These are phyloP conservation scores for Myriosclerotinia scirpicola DNA, from an alignment of 2,329 filamentous ascomycete genomes.

Conservation along the genomic window DNA sequence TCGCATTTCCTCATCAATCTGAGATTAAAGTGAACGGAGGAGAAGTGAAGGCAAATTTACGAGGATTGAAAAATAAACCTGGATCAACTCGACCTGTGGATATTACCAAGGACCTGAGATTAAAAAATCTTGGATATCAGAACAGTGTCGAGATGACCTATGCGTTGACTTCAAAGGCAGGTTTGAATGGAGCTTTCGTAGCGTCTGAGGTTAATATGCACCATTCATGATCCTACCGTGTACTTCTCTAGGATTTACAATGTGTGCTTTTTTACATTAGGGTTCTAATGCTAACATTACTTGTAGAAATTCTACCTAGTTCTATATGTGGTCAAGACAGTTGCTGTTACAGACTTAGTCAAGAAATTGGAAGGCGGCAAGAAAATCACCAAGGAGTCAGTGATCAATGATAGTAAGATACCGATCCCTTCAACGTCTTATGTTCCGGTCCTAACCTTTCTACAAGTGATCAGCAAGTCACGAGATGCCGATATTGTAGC, in stretches of 20 bases:
- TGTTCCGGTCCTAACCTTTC: conserved; percentile 19
- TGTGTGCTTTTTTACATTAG: background rate
- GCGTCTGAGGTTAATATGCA: conserved; percentile 24
- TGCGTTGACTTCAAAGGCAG: conserved; percentile 83
- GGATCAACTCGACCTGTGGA: conserved; percentile 93
- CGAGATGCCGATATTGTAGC: conserved; percentile 87
- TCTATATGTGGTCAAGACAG: conserved; percentile 72
- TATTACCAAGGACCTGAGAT: conserved; percentile 74
- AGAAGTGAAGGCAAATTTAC: conserved; percentile 88
- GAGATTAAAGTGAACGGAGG: conserved; percentile 88
- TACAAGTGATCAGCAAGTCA: conserved; percentile 72
- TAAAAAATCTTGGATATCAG: conserved; percentile 64
- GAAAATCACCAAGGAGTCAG: conserved; percentile 76
- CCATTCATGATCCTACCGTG: conserved; percentile 27
- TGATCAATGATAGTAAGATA: conserved; percentile 77
- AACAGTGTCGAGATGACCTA: conserved; percentile 88
- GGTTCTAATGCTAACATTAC: conserved; percentile 13
- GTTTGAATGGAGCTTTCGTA: conserved; percentile 38
- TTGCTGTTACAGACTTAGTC: conserved; percentile 71
- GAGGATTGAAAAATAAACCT: conserved; percentile 93
- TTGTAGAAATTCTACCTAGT: conserved; percentile 69
- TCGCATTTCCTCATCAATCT: conserved; percentile 88
- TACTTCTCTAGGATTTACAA: conserved; percentile 21
- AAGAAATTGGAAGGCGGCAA: conserved; percentile 62
- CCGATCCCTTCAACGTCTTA: background rate